phyloP scores from a whole-genome alignment of 176 grass and related monocot species.

The Chrysopogon serrulatus region DNA sequence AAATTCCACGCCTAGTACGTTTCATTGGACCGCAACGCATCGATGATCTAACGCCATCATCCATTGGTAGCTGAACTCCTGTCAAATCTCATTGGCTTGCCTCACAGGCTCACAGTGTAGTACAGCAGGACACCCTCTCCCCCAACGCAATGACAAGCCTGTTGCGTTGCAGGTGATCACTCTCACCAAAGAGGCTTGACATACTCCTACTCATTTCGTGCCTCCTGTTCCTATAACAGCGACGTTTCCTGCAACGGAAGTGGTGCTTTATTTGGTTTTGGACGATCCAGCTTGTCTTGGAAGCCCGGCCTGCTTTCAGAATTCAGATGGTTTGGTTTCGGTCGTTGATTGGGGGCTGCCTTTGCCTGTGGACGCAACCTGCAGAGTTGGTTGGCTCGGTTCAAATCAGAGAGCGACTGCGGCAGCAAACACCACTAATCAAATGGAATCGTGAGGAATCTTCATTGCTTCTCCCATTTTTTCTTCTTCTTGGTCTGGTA shows the following conservation, averaged over 20 bases:
- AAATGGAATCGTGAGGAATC: conserved; percentile 27
- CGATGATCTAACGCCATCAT: neutral
- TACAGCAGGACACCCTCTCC: neutral
- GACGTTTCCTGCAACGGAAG: neutral
- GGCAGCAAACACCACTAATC: neutral
- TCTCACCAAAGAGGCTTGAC: neutral
- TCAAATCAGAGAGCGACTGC: conserved; percentile 30
- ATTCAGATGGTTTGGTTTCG: neutral
- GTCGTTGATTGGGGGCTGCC: neutral
- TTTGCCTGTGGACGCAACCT: neutral
- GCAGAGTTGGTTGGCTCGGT: neutral
- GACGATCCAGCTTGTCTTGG: neutral
- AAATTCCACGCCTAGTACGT: neutral
- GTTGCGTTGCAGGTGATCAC: neutral
- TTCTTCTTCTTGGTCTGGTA: neutral
- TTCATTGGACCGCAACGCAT: neutral
- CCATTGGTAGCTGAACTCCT: neutral
- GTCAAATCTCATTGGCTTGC: neutral
- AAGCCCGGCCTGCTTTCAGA: neutral
- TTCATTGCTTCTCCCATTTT: neutral
- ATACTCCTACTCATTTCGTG: neutral
- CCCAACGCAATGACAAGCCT: neutral
- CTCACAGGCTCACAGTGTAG: neutral
- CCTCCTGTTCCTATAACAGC: neutral
- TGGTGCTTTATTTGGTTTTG: neutral